Base-by-base conservation (phyloP, 2,329 filamentous ascomycete species). In the Gremmenia infestans region DNA sequence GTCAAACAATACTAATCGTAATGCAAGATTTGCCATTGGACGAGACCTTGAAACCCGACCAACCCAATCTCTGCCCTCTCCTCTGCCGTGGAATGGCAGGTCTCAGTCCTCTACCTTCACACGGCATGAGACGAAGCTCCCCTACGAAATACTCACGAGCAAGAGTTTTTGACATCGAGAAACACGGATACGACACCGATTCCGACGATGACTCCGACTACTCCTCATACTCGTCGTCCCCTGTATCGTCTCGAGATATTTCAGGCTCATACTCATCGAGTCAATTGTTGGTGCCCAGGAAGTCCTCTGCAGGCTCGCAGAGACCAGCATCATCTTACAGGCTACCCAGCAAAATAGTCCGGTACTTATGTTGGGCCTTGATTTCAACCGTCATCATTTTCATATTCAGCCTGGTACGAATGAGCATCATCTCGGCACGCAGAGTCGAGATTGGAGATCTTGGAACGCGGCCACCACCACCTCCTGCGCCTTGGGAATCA, bases 341-440 rank as follows among this genome's bases (percentile, higher is more conserved):
- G 53, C 72, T 92, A 43, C 89, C 88, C 6, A 84, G 86, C 67
- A 87, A 80, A 59, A 82, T 94, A 56, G 84, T 89, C 54, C 81
- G 91, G 64, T 95, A 88, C 70, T 82, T 96, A 54, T 91, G 90
- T 61, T 76, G 92, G 49, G 81, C 79, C 3, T 76, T 96, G 52
- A 81, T 89, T 48, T 78, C 81, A 2, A 81, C 83, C 1, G 80
- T 96, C 14, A 62, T 94, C 4, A 68, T 96, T 45, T 90, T 97
- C 73, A 87, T 96, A 55, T 73, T 90, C 55, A 85, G 81, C 54
- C 78, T 97, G 37, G 81, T 90, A 51, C 82, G 88, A 28, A 86
- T 88, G 60, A 91, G 89, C 65, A 81, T 88, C 66, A 74, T 82
- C 17, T 88, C 88, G 62, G 87, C 89, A 67, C 80, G 76, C 65